phyloP scores from a whole-genome alignment of 495 filamentous ascomycete species.

The Lineolata rhizophorae region DNA sequence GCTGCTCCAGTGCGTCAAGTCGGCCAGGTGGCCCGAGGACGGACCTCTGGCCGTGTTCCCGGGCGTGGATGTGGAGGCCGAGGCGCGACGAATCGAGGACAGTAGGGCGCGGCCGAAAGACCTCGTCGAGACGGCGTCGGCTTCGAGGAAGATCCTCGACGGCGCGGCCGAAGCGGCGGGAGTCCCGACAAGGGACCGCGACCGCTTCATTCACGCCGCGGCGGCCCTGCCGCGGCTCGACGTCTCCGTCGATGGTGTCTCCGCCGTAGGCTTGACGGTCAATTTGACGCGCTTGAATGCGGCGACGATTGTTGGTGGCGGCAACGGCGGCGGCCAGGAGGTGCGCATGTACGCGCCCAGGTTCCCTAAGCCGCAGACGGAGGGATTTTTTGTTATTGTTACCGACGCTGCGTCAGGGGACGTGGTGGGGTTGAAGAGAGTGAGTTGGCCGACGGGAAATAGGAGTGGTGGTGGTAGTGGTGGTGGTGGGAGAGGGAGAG shows the following conservation, averaged over 20 bases:
- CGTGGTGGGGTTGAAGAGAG: slow-evolving; percentile 63
- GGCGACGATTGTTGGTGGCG: slow-evolving; percentile 14
- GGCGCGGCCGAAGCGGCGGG: slow-evolving; percentile 10
- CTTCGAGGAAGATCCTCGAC: slow-evolving; percentile 17
- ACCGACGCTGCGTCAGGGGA: slow-evolving; percentile 44
- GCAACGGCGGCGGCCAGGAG: not conserved
- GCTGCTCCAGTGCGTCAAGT: slow-evolving; percentile 79
- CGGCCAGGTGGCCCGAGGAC: slow-evolving; percentile 75
- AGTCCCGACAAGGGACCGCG: slow-evolving; percentile 9
- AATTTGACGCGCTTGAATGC: slow-evolving; percentile 42
- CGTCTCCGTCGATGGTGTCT: slow-evolving; percentile 37
- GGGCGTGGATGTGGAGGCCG: slow-evolving; percentile 33
- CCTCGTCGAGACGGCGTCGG: slow-evolving; percentile 22
- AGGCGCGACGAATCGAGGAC: slow-evolving; percentile 17
- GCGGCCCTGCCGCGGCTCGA: slow-evolving; percentile 42
- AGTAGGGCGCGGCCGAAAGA: slow-evolving; percentile 14
- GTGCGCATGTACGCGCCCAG: slow-evolving; percentile 61
- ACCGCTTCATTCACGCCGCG: slow-evolving; percentile 34
- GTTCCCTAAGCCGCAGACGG: slow-evolving; percentile 87
- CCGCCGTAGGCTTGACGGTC: slow-evolving; percentile 37
- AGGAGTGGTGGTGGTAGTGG: too few relatives aligned
- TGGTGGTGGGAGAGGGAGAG: slow-evolving; percentile 10
- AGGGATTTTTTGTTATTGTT: slow-evolving; percentile 77
- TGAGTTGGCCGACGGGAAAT: slow-evolving; percentile 40
- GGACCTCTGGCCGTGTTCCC: slow-evolving; percentile 61